Conservation (phyloP, 257 asterid species). For the Solanum rostratum region DNA sequence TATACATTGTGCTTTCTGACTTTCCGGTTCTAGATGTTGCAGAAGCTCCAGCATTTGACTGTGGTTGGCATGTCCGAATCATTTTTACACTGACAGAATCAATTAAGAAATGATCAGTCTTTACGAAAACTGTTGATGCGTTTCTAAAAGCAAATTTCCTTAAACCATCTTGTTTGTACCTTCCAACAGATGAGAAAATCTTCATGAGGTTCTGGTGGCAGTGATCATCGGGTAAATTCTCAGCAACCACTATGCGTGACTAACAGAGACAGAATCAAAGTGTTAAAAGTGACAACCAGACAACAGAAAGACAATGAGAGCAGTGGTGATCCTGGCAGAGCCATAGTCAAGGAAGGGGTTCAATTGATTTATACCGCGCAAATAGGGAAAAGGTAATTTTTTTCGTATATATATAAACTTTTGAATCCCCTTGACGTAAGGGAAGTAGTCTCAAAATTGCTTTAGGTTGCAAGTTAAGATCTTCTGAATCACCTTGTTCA, state of each 20-base stretch:
- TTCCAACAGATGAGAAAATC: slow-evolving; percentile 74
- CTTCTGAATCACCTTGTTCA: not conserved
- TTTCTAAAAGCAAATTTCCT: not conserved
- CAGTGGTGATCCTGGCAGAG: not conserved
- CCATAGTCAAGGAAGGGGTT: not conserved
- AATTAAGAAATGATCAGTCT: not conserved
- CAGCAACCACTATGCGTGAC: slow-evolving; percentile 81
- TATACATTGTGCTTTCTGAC: slow-evolving; percentile 42
- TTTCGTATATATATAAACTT: not conserved
- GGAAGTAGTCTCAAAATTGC: not conserved
- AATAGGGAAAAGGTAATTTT: not conserved
- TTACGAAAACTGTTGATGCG: not conserved
- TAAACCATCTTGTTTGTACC: slow-evolving; percentile 25
- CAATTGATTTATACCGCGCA: not conserved
- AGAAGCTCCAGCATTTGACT: slow-evolving; percentile 34
- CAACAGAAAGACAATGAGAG: not conserved
- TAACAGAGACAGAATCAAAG: slow-evolving; percentile 3
- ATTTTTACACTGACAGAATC: slow-evolving; percentile 58
- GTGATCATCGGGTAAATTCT: slow-evolving; percentile 85
- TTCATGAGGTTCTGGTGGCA: slow-evolving; percentile 89
- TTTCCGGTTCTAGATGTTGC: slow-evolving; percentile 48
- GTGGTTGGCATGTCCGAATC: slow-evolving; percentile 83
- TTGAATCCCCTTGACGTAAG: not conserved
- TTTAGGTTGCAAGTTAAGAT: not conserved
- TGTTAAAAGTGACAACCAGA: not conserved